These are phyloP conservation scores for Globisporangium carolinianum DNA, from an alignment of 352 stramenopile genomes.

Conservation along the genomic window DNA sequence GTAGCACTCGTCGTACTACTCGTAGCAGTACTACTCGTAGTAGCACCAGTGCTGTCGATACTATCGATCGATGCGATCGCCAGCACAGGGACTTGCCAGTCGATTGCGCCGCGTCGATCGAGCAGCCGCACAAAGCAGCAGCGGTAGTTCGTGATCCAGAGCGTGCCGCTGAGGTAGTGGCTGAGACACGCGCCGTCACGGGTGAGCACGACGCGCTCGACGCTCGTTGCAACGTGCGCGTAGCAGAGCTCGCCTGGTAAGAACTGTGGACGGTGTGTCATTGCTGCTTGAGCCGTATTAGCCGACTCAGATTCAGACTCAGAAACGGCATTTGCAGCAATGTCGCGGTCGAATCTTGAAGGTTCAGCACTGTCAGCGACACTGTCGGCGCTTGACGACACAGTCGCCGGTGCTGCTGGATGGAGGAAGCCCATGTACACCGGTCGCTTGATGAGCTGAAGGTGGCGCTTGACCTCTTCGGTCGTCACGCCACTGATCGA, in stretches of 20 bases:
- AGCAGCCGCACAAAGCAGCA: slow-evolving; percentile 67
- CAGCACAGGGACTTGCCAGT: slow-evolving; percentile 74
- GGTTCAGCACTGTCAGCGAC: slow-evolving; percentile 6
- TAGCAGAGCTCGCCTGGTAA: slow-evolving; percentile 74
- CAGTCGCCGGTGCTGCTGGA: slow-evolving; percentile 9
- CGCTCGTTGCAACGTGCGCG: slow-evolving; percentile 66
- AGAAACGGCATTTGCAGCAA: no score
- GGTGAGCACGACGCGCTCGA: slow-evolving; percentile 50
- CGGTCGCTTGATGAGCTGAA: slow-evolving; percentile 58
- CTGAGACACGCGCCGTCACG: slow-evolving; percentile 60
- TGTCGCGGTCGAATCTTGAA: neutral
- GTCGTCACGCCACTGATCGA: slow-evolving; percentile 61
- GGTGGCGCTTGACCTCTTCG: slow-evolving; percentile 73
- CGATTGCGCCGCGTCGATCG: slow-evolving; percentile 31
- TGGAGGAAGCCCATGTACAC: slow-evolving; percentile 70
- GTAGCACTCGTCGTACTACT: neutral
- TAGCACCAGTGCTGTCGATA: slow-evolving; percentile 21
- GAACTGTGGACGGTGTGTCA: neutral
- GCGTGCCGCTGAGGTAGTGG: slow-evolving; percentile 66
- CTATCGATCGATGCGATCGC: slow-evolving; percentile 67
- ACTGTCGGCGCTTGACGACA: slow-evolving; percentile 6
- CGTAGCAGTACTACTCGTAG: neutral
- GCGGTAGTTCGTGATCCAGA: slow-evolving; percentile 82
- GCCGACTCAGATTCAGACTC: no score
- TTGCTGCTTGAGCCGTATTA: no score